Base-by-base conservation (phyloP, 2,329 filamentous ascomycete genomes). In the Aspergillus cejpii region DNA sequence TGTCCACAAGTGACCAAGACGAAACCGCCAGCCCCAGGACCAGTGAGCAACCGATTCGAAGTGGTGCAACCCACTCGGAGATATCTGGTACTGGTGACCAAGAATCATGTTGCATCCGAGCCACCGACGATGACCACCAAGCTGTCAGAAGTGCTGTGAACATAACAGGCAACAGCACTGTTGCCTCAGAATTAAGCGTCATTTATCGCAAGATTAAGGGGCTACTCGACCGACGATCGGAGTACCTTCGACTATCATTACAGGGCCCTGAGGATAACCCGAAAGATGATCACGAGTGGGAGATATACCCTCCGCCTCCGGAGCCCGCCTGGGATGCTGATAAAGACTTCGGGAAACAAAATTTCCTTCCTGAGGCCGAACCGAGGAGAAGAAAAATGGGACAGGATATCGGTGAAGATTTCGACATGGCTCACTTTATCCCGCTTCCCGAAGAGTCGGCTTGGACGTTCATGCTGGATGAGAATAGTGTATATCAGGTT, bases 161-260 rank as follows among this genome's bases (percentile, higher is more conserved):
- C 6, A 80, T 84, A 55, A 81, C 85, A 44, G 83, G 79, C 37
- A 87, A 94, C 57, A 80, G 85, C 29, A 83, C 85, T 41, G 84
- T 97, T 54, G 88, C 87, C 1, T 77, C 85, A 2, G 92, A 98
- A 68, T 72, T 98, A 52, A 81, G 80, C 57, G 78, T 81, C 15
- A 96, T 98, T 53, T 96, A 94, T 58, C 83, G 82, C 53, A 94
- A 92, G 55, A 88, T 98, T 44, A 87, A 94, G 63, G 84, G 85
- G 54, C 80, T 97, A n/a, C 69, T 96, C 37, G 87, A 96, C 56
- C 75, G 90, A 31, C 81, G 92, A 48, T 83, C 89, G 64, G 94
- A 88, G 59, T 98, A 97, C 67, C 87, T 97, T 41, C 74, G 80
- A 1, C 69, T 96, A 12, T 97, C 92, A 0, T 73, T 90, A 15